Evolutionary conservation across 306 rosid genomes (phyloP).

Genomic region (Oemleria cerasiformis): DNA sequence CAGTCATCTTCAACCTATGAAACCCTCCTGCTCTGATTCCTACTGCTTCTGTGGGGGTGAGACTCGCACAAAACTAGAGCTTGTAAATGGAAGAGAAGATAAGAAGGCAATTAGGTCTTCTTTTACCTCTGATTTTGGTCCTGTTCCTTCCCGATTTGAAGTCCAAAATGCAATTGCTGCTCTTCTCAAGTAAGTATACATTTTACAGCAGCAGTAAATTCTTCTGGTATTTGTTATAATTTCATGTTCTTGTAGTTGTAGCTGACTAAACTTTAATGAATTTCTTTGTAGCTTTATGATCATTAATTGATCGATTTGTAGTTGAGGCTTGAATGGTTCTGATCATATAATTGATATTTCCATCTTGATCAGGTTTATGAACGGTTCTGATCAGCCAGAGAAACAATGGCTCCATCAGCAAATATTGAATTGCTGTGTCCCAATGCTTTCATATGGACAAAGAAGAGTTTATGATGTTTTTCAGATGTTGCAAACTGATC

Average conservation of each 20-base stretch:
- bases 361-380: slow-evolving; percentile 40
- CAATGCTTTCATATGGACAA: slow-evolving; percentile 45
- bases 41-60: slow-evolving; percentile 22
- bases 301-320: background rate
- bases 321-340: slow-evolving; percentile 10
- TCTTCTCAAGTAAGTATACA: slow-evolving; percentile 45
- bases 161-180: slow-evolving; percentile 48
- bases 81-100: slow-evolving; percentile 17
- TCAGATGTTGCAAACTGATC: slow-evolving; percentile 51
- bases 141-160: slow-evolving; percentile 55
- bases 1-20: background rate
- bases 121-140: slow-evolving; percentile 28
- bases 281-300: background rate
- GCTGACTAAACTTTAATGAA: background rate
- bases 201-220: background rate
- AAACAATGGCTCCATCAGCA: slow-evolving; percentile 38
- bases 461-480: slow-evolving; percentile 43
- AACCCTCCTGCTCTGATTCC: slow-evolving; percentile 23
- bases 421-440: slow-evolving; percentile 29
- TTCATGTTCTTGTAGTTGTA: background rate
- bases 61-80: slow-evolving; percentile 13
- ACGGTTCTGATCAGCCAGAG: slow-evolving; percentile 32
- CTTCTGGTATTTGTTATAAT: background rate
- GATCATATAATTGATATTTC: slow-evolving; percentile 18
- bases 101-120: slow-evolving; percentile 13